Evolutionary conservation across 2,329 filamentous ascomycete species (phyloP).

Genomic region (Aspergillus sojae): DNA sequence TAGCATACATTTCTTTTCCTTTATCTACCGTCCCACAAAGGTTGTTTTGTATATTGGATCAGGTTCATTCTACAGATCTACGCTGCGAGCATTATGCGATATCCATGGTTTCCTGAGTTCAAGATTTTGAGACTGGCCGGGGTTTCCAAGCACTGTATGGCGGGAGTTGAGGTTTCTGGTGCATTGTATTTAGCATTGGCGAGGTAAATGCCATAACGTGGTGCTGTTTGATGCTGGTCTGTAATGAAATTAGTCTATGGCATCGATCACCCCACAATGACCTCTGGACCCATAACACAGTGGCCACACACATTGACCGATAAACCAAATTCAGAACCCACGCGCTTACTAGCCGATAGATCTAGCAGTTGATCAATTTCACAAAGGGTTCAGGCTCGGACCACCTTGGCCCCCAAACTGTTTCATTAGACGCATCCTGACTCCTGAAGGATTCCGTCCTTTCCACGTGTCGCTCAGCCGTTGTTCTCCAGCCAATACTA

Average conservation of each 20-base stretch:
- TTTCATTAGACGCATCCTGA: background rate
- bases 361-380: background rate
- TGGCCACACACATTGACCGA: background rate
- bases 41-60: background rate
- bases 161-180: background rate
- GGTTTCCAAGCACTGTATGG: background rate
- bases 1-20: background rate
- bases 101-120: background rate
- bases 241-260: background rate
- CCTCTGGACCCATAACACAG: background rate
- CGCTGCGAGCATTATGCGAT: background rate
- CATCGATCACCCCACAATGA: background rate
- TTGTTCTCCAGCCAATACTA: background rate
- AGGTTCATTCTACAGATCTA: background rate
- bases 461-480: constrained; percentile 1
- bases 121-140: background rate
- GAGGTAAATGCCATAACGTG: background rate
- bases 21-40: background rate
- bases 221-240: background rate
- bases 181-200: background rate
- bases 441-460: constrained; percentile 5
- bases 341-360: background rate
- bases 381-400: background rate
- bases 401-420: background rate
- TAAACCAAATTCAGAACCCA: background rate